Conservation (phyloP, 352 stramenopile genomes). For the Globisporangium barbulae region DNA sequence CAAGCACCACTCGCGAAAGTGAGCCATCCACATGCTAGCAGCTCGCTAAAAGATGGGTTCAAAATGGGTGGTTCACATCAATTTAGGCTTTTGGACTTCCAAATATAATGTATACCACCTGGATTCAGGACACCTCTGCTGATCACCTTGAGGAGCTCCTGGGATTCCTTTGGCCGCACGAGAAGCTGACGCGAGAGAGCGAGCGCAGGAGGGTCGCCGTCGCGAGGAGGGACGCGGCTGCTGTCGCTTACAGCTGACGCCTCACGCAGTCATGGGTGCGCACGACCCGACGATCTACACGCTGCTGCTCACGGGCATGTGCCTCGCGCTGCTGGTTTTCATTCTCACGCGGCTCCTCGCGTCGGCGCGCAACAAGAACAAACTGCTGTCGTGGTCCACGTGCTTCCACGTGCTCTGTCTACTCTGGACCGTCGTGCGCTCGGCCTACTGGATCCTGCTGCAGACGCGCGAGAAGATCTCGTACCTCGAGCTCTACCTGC, state of each 20-base stretch:
- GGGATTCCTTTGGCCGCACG: not conserved
- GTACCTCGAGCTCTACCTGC: conserved; percentile 81
- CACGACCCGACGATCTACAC: conserved; percentile 72
- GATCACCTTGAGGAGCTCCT: not conserved
- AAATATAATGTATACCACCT: conserved; percentile 8
- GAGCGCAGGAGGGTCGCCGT: not conserved
- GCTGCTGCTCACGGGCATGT: conserved; percentile 76
- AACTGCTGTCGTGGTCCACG: conserved; percentile 80
- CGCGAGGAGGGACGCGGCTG: not conserved
- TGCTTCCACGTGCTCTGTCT: conserved; percentile 80
- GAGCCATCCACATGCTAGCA: not conserved
- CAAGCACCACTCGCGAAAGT: conserved; percentile 18
- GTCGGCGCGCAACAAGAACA: conserved; percentile 78
- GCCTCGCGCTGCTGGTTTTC: conserved; percentile 68
- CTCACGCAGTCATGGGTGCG: conserved; percentile 18
- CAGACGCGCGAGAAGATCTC: conserved; percentile 67
- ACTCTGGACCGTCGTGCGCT: conserved; percentile 77
- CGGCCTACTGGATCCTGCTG: conserved; percentile 83
- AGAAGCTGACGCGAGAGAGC: not conserved
- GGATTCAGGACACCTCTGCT: not conserved
- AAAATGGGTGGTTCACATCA: conserved; percentile 10
- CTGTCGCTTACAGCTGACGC: not conserved
- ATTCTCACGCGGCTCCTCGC: conserved; percentile 61
- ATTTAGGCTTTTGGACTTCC: not conserved
- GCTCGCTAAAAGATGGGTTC: not conserved